A percentile compares a stretch with the other conserved stretches of the same genome.
phyloP scores from a whole-genome alignment of 768 basidiomycete species.

The Boletus subcaerulescens region DNA sequence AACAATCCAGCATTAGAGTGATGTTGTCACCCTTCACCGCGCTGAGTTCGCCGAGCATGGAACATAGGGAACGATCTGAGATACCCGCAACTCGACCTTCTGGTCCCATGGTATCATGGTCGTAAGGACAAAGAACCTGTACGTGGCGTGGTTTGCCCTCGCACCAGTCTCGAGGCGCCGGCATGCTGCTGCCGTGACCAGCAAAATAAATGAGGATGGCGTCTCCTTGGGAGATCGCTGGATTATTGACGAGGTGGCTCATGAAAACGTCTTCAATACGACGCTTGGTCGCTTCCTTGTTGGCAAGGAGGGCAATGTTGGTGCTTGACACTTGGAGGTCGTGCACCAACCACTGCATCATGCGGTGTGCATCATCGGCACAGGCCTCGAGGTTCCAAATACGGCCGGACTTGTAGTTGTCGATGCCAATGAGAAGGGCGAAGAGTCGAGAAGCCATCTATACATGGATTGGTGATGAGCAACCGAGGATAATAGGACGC shows the following conservation, averaged over 20 bases:
- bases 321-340: constrained; percentile 56
- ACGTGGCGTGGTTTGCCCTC: constrained; percentile 41
- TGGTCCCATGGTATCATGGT: constrained; percentile 51
- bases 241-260: constrained; percentile 61
- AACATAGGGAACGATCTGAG: constrained; percentile 61
- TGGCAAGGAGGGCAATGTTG: constrained; percentile 55
- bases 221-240: constrained; percentile 55
- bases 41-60: constrained; percentile 57
- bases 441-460: constrained; percentile 51
- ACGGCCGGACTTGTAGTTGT: constrained; percentile 60
- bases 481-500: not conserved
- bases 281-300: constrained; percentile 58
- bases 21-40: constrained; percentile 65
- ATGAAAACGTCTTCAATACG: constrained; percentile 61
- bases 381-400: constrained; percentile 69
- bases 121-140: constrained; percentile 64
- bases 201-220: constrained; percentile 70
- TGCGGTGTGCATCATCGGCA: constrained; percentile 57
- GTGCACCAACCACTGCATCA: constrained; percentile 55
- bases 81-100: constrained; percentile 57
- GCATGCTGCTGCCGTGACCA: constrained; percentile 63
- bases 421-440: constrained; percentile 66
- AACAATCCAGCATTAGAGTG: constrained; percentile 64
- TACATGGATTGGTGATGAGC: constrained; percentile 7
- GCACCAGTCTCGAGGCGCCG: constrained; percentile 62